Evolutionary conservation across 495 filamentous ascomycete species (phyloP).

Genomic region (Xylaria venustula): DNA sequence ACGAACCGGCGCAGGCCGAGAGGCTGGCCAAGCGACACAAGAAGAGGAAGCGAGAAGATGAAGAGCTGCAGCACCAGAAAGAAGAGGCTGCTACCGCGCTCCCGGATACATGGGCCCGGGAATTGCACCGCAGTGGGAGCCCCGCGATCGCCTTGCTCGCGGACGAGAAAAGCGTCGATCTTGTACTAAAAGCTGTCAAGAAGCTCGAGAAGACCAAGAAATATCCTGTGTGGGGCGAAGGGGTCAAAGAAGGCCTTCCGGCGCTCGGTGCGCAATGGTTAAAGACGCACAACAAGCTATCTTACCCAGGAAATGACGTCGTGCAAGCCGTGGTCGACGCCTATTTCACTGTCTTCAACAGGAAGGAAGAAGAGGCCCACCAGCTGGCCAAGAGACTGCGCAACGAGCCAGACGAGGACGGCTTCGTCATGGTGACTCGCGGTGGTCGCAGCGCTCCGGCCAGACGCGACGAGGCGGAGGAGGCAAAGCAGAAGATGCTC

Average conservation of each 20-base stretch:
- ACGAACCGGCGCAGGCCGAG: constrained; percentile 40
- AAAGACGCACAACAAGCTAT: constrained; percentile 59
- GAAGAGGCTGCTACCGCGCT: constrained; percentile 53
- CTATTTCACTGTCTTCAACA: constrained; percentile 74
- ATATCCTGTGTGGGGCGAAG: constrained; percentile 64
- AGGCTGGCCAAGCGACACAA: constrained; percentile 49
- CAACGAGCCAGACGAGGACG: constrained; percentile 86
- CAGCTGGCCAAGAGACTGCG: constrained; percentile 61
- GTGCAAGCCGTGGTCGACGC: constrained; percentile 72
- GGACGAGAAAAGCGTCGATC: constrained; percentile 70
- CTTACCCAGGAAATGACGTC: constrained; percentile 62
- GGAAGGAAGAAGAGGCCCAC: constrained; percentile 63
- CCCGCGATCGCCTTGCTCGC: constrained; percentile 80
- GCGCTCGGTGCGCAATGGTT: constrained; percentile 63
- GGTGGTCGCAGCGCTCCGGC: constrained; percentile 74
- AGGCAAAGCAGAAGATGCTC: constrained; percentile 69
- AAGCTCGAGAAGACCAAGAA: constrained; percentile 58
- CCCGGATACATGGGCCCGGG: constrained; percentile 73
- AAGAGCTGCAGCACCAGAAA: constrained; percentile 51
- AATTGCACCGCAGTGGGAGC: constrained; percentile 67
- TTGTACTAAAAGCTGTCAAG: constrained; percentile 68
- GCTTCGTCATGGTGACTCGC: constrained; percentile 86
- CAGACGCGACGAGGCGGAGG: constrained; percentile 69
- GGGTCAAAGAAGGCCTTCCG: constrained; percentile 52
- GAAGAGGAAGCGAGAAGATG: constrained; percentile 64